phyloP scores from a whole-genome alignment of 768 basidiomycete genomes.

The Suillus alpinus region DNA sequence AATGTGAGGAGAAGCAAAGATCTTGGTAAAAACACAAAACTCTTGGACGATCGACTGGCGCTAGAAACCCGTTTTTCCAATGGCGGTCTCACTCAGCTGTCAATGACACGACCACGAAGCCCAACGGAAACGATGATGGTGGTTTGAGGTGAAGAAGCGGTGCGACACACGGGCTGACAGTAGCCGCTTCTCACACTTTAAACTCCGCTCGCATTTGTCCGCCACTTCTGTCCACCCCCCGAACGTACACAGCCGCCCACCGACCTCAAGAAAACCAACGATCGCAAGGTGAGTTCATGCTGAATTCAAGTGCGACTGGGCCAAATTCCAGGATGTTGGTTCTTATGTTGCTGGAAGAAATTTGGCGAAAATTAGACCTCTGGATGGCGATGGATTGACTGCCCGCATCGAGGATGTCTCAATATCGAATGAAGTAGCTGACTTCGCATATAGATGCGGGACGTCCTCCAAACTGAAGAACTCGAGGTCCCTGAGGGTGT shows the following conservation, averaged over 20 bases:
- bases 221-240: conserved; percentile 10
- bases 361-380: not conserved
- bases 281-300: conserved; percentile 27
- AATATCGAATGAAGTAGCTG: conserved; percentile 23
- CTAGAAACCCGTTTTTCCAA: conserved; percentile 37
- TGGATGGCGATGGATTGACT: conserved; percentile 38
- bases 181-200: conserved; percentile 27
- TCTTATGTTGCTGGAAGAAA: not conserved
- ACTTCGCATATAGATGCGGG: conserved; percentile 66
- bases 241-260: conserved; percentile 10
- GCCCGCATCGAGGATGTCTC: conserved; percentile 27
- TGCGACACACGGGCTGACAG: conserved; percentile 20
- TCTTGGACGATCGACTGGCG: conserved; percentile 31
- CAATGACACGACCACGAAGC: conserved; percentile 32
- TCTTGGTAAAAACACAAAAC: conserved; percentile 30
- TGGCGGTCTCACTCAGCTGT: conserved; percentile 48
- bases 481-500: conserved; percentile 85
- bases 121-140: conserved; percentile 42
- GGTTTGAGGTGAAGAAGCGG: conserved; percentile 43
- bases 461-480: conserved; percentile 92
- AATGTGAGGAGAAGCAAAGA: conserved; percentile 35
- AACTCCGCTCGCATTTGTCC: conserved; percentile 36
- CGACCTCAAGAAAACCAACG: conserved; percentile 25
- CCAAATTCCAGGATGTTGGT: not conserved
- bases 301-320: not conserved